Conservation (phyloP, 768 basidiomycete genomes). For the Pleurotus tuoliensis region DNA sequence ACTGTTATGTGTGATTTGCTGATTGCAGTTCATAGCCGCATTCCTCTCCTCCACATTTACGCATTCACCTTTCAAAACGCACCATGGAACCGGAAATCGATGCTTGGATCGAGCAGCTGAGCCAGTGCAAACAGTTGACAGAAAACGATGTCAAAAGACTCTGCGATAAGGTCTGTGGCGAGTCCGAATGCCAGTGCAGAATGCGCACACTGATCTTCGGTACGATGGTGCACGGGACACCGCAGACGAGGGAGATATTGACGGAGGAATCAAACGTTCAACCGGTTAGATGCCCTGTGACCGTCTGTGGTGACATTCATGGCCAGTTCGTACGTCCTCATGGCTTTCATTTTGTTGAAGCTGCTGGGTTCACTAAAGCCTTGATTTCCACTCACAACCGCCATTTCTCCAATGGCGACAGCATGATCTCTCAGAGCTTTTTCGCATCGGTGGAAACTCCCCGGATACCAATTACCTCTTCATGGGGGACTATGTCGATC, state of each 20-base stretch:
- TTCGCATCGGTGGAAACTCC: slow-evolving; percentile 97
- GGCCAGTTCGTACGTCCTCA: slow-evolving; percentile 91
- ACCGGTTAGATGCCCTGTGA: slow-evolving; percentile 97
- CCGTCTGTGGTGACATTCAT: slow-evolving; percentile 99
- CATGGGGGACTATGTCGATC: slow-evolving; percentile 99
- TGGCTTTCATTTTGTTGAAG: slow-evolving; percentile 15
- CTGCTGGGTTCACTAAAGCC: not conserved
- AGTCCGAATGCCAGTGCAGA: slow-evolving; percentile 16
- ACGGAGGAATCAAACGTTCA: slow-evolving; percentile 99
- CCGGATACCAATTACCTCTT: slow-evolving; percentile 99
- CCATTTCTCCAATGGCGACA: slow-evolving; percentile 29
- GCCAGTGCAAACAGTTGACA: slow-evolving; percentile 94
- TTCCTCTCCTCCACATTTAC: slow-evolving; percentile 28
- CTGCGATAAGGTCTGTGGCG: slow-evolving; percentile 89
- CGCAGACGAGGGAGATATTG: slow-evolving; percentile 92
- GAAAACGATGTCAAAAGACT: slow-evolving; percentile 96
- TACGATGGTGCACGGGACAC: slow-evolving; percentile 10
- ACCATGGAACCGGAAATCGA: slow-evolving; percentile 80
- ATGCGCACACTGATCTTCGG: slow-evolving; percentile 12
- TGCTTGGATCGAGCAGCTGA: slow-evolving; percentile 94
- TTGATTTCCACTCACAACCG: slow-evolving; percentile 9
- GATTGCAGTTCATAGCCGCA: slow-evolving; percentile 26
- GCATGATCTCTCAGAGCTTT: slow-evolving; percentile 99
- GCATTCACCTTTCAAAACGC: slow-evolving; percentile 25
- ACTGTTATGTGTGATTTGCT: not conserved